These are phyloP conservation scores for Colletotrichum echinochloae DNA, from an alignment of 2,329 filamentous ascomycete genomes.

Conservation along the genomic window DNA sequence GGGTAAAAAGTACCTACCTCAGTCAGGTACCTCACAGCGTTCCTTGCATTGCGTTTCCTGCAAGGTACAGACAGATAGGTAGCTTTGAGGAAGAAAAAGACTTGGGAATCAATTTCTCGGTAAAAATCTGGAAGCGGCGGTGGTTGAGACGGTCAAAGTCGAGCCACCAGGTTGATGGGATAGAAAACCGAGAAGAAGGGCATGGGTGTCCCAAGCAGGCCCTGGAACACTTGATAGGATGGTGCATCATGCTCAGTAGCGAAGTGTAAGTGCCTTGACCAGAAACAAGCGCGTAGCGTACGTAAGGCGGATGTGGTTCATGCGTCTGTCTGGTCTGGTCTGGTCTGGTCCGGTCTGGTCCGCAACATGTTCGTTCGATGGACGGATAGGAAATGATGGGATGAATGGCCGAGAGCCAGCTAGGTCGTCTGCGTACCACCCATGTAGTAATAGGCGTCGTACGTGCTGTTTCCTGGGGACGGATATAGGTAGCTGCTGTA, in stretches of 20 bases:
- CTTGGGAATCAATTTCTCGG: constrained; percentile 4
- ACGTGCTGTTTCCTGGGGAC: background rate
- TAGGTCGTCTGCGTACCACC: background rate
- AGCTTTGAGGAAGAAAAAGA: background rate
- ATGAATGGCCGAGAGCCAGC: constrained; percentile 20
- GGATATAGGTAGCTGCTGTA: background rate
- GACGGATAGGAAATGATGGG: background rate
- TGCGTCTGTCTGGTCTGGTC: constrained; percentile 2
- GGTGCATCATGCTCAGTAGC: background rate
- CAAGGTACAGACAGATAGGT: constrained; percentile 26
- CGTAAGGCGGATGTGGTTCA: constrained; percentile 23
- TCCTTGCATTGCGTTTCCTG: constrained; percentile 38
- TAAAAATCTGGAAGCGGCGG: background rate
- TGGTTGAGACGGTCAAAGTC: constrained; percentile 10
- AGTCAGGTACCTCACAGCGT: constrained; percentile 9
- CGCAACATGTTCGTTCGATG: constrained; percentile 36
- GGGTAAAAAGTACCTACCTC: constrained; percentile 10
- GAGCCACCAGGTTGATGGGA: background rate
- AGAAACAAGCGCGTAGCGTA: constrained; percentile 30
- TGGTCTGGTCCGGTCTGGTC: too few species aligned
- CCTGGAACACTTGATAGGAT: background rate
- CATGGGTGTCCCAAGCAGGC: background rate
- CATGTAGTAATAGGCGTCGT: background rate
- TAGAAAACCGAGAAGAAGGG: background rate
- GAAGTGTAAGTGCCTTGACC: constrained; percentile 10